phyloP scores from a whole-genome alignment of 2,329 filamentous ascomycete genomes.

The Daldinia sp. region DNA sequence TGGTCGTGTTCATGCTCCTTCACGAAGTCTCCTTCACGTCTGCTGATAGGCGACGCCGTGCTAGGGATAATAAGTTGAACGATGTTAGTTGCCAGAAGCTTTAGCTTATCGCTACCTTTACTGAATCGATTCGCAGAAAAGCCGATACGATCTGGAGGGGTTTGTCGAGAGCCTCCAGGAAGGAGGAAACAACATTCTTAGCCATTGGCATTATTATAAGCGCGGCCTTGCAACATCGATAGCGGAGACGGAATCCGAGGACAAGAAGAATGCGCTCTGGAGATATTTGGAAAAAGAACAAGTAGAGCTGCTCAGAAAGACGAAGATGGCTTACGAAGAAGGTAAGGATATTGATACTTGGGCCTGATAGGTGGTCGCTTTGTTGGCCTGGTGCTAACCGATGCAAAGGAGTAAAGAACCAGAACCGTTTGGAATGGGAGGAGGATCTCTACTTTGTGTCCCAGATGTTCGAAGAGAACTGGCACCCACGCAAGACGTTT shows the following conservation, averaged over 20 bases:
- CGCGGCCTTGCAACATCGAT: slow-evolving; percentile 46
- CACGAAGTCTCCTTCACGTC: slow-evolving; percentile 52
- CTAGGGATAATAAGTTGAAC: slow-evolving; percentile 49
- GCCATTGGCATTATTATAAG: slow-evolving; percentile 62
- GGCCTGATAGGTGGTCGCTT: not conserved
- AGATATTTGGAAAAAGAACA: slow-evolving; percentile 47
- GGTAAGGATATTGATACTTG: slow-evolving; percentile 31
- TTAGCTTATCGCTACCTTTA: not conserved
- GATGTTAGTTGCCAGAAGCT: slow-evolving; percentile 38
- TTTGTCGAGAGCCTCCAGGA: slow-evolving; percentile 57
- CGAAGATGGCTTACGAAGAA: slow-evolving; percentile 40
- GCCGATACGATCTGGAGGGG: slow-evolving; percentile 49
- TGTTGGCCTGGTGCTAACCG: slow-evolving; percentile 6
- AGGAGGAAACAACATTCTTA: slow-evolving; percentile 56
- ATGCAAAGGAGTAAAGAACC: no score
- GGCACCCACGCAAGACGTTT: slow-evolving; percentile 46
- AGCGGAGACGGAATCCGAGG: slow-evolving; percentile 41
- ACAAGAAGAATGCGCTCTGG: slow-evolving; percentile 41
- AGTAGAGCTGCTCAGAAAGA: slow-evolving; percentile 46
- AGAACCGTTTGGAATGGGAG: slow-evolving; percentile 50
- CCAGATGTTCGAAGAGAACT: slow-evolving; percentile 55
- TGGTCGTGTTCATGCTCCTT: slow-evolving; percentile 46
- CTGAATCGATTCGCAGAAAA: slow-evolving; percentile 7
- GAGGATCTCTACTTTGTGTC: slow-evolving; percentile 56
- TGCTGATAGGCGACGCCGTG: slow-evolving; percentile 51